Base-by-base conservation (phyloP, 2,329 filamentous ascomycete genomes). In the Cadophora gregata region DNA sequence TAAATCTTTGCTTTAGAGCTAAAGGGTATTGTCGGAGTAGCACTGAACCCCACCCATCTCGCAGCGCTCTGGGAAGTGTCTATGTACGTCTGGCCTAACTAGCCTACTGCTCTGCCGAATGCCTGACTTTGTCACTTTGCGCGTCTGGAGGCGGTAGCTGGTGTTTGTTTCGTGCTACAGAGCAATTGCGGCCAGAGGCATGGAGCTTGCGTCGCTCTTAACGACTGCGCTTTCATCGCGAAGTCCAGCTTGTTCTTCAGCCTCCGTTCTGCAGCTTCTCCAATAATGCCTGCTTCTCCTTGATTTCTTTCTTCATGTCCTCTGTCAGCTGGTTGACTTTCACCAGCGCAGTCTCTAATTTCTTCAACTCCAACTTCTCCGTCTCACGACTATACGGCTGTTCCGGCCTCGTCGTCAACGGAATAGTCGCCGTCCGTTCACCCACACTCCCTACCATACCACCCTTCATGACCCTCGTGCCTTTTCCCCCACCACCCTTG, bases 331-430 rank as follows among this genome's bases (percentile, higher is more conserved):
- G 83, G 64, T 86, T 82, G 50, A 92, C 86, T 75, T 88, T 86
- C 64, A 84, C 83, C 75, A 88, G 81, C 64, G 91, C 91, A 67
- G 89, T 89, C 69, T 82, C 82, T 55, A 90, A 79, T 75, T 83
- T 84, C 76, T 86, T 85, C 42, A 89, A 79, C 78, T 90, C 88
- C 7, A 85, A 79, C 70, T 85, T 82, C 80, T 92, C 91, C 58
- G 88, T 90, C 80, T 91, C 88, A 66, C 84, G 83, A 78, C 89
- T 92, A 76, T 92, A 94, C n/a, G 88, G 89, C 75, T 90, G 90
- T 38, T 85, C 89, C 1, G 88, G 87, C 9, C 86, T 83, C 74
- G 87, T 90, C 58, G 81, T 83, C 64, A 88, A 82, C 4, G 93
- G 93, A 69, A 96, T 88, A 81, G 93, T 88, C 64, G 92, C 92